Evolutionary conservation across 139 green algal genomes (phyloP), one percentile per base, ranked within the genome.

Genomic region (Chlamydomonas sphaeroides): DNA sequence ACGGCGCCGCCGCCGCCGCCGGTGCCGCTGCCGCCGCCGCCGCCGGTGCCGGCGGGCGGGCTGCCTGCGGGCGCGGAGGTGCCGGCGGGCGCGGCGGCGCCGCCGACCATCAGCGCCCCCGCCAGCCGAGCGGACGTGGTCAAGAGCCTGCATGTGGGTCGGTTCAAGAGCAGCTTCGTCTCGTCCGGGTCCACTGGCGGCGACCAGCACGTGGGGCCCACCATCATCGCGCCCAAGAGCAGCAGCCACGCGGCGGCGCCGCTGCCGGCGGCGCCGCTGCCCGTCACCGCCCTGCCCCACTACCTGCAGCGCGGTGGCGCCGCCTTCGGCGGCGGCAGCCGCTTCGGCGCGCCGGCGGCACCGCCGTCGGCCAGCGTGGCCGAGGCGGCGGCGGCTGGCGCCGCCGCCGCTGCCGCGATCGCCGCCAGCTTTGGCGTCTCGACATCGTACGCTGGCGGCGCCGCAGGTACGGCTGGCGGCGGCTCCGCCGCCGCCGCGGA

Each of bases 141-240:
- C 33, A 79, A 87, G 62, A 51, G 71, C 20, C 83, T 86, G 38
- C 84, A 91, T 23, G 63, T 59, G 25, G 84, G 79, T 23, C 83
- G 75, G 0, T 92, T 94, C 85, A 85, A 84, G 49, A 88, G 61
- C 18, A 75, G 71, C 1, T 96, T 96, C 85, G 91, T 96, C 17
- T 92, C 92, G 0, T 95, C 91, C 0, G 93, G 93, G 4, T 89
- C 79, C 0, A 86, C 87, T 1, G 89, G 86, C 35, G 89, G 92
- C 20, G 88, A 94, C 33, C 73, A 85, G 5, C 67, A 75, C 15
- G 53, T 71, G 15, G 86, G 67, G 18, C 86, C 93, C 10, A 93
- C 91, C 17, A 91, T 96, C n/a, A 82, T 96, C 18, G 76, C 89
- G 28, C 90, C 93, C 6, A 94, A 95, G 53, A 30, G 41, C 61